phyloP scores from a whole-genome alignment of 257 asterid genomes.

The Lavandula angustifolia region DNA sequence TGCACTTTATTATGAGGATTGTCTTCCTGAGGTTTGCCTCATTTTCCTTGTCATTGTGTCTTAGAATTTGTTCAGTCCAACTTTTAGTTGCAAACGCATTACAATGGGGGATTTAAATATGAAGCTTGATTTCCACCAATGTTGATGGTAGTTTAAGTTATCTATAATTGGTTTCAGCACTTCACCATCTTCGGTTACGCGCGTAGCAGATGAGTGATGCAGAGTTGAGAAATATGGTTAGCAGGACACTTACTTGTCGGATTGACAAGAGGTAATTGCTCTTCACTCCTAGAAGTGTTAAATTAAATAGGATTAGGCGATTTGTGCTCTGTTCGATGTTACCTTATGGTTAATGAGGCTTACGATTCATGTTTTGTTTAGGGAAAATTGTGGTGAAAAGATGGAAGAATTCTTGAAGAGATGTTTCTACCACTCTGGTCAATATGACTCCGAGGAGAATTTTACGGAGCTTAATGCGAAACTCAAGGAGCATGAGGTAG shows the following conservation, averaged over 20 bases:
- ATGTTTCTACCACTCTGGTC: conserved; percentile 92
- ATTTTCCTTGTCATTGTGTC: not conserved
- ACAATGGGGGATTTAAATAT: not conserved
- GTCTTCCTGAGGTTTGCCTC: conserved; percentile 82
- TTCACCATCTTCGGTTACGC: conserved; percentile 91
- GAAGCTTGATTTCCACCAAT: conserved; percentile 20
- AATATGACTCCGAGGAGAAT: conserved; percentile 73
- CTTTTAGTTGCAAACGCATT: not conserved
- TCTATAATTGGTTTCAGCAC: conserved; percentile 55
- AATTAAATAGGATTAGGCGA: not conserved
- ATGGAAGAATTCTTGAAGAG: conserved; percentile 84
- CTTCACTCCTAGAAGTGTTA: conserved; percentile 7
- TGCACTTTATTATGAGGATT: conserved; percentile 92
- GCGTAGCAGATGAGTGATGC: conserved; percentile 97
- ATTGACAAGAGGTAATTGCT: conserved; percentile 75
- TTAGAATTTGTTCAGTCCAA: not conserved
- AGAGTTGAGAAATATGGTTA: conserved; percentile 82
- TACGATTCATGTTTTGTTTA: conserved; percentile 33
- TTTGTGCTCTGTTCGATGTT: not conserved
- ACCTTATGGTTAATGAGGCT: conserved; percentile 13
- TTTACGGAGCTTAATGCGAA: conserved; percentile 72
- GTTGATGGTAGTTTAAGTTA: conserved; percentile 4
- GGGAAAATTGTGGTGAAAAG: conserved; percentile 92
- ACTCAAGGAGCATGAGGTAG: conserved; percentile 88
- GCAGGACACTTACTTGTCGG: conserved; percentile 94